Conservation (phyloP, 495 filamentous ascomycete genomes). For the Paragyromitra xinjiangensis region DNA sequence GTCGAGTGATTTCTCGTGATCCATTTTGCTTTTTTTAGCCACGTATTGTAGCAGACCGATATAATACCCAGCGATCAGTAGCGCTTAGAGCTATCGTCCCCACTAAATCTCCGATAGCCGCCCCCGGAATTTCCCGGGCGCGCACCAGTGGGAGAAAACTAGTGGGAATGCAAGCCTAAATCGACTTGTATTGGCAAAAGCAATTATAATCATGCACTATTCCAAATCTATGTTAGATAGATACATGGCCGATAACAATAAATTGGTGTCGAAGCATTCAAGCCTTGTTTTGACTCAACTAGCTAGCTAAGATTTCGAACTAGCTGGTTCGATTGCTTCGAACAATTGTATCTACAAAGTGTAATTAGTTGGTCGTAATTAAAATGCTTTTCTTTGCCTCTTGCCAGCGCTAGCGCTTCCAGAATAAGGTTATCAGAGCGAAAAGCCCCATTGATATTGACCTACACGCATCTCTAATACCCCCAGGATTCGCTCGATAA, state of each 20-base stretch:
- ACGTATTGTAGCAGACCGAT: neutral
- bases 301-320: neutral
- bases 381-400: neutral
- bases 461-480: no score
- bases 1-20: neutral
- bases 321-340: neutral
- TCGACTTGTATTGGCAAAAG: neutral
- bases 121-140: neutral
- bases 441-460: neutral
- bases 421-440: neutral
- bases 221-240: neutral
- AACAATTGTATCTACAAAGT: neutral
- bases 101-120: neutral
- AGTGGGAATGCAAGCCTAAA: neutral
- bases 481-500: no score
- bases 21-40: neutral
- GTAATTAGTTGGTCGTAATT: neutral
- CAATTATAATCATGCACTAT: neutral
- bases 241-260: neutral
- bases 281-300: neutral
- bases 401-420: neutral
- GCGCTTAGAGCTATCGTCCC: neutral
- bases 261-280: neutral
- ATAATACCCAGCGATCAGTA: neutral
- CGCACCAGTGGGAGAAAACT: neutral